Evolutionary conservation across 345 rosid genomes (phyloP).

Genomic region (Melastoma malabathricum): DNA sequence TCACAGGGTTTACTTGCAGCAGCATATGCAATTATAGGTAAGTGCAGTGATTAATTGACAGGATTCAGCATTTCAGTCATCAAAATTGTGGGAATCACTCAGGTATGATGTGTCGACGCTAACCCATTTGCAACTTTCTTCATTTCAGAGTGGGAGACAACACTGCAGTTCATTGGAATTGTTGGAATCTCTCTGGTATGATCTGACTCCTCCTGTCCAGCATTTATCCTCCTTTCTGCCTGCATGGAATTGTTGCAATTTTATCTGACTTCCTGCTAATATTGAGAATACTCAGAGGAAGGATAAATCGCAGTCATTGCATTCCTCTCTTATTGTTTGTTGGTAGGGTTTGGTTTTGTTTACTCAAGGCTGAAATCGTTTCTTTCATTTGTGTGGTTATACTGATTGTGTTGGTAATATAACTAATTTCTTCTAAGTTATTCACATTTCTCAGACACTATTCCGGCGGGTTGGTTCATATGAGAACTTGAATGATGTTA

Average conservation of each 20-base stretch:
- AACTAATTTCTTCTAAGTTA: neutral
- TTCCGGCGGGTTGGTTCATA: slow-evolving; percentile 56
- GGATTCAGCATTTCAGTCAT: too few relatives aligned
- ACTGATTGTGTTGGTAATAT: neutral
- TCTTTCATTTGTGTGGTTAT: neutral
- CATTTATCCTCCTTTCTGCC: too few relatives aligned
- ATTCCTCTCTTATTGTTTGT: too few relatives aligned
- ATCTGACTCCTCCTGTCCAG: too few relatives aligned
- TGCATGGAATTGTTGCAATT: too few relatives aligned
- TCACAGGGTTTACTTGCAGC: slow-evolving; percentile 56
- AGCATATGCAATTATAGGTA: slow-evolving; percentile 51
- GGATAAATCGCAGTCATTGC: too few relatives aligned
- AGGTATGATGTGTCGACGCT: too few relatives aligned
- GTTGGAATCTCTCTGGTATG: slow-evolving; percentile 66
- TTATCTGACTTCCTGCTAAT: too few relatives aligned
- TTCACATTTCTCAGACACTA: slow-evolving; percentile 35
- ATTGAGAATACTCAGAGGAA: too few relatives aligned
- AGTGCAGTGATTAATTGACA: slow-evolving; percentile 9
- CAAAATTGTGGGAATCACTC: too few relatives aligned
- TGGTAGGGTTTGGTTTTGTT: too few relatives aligned
- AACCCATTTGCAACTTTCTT: neutral
- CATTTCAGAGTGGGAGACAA: slow-evolving; percentile 81
- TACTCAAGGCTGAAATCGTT: neutral
- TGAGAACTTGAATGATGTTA: slow-evolving; percentile 48
- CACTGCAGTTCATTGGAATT: slow-evolving; percentile 66